These are phyloP conservation scores for Bryoerythrophyllum caledonicum DNA, from an alignment of 225 moss, liverwort and hornwort genomes.

Conservation along the genomic window DNA sequence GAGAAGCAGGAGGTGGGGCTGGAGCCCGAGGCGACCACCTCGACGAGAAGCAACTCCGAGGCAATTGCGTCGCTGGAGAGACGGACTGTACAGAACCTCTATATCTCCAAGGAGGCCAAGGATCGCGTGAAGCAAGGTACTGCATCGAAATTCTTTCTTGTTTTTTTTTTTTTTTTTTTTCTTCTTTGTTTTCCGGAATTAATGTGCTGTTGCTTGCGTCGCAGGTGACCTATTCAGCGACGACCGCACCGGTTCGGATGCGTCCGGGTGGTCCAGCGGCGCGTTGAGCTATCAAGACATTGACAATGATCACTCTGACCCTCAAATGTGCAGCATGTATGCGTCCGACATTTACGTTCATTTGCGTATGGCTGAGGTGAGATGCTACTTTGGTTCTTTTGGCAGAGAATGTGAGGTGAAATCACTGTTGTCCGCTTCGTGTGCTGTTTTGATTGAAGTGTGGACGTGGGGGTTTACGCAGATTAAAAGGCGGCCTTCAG, in stretches of 20 bases:
- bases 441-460: neutral
- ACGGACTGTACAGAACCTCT: slow-evolving; percentile 82
- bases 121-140: slow-evolving; percentile 67
- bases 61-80: slow-evolving; percentile 88
- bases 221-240: slow-evolving; percentile 47
- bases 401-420: no score
- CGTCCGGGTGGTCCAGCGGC: slow-evolving; percentile 46
- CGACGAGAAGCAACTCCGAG: slow-evolving; percentile 57
- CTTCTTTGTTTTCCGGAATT: neutral
- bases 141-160: slow-evolving; percentile 1
- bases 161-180: no score
- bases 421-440: neutral
- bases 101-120: slow-evolving; percentile 82
- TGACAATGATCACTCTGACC: slow-evolving; percentile 81
- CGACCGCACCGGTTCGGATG: slow-evolving; percentile 29
- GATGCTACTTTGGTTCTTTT: neutral
- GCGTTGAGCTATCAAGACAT: slow-evolving; percentile 70
- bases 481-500: slow-evolving; percentile 80
- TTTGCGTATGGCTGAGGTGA: slow-evolving; percentile 92
- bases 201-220: neutral
- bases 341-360: slow-evolving; percentile 93
- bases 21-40: neutral
- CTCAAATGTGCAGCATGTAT: slow-evolving; percentile 98
- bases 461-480: neutral
- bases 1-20: no score